Base-by-base conservation (phyloP, 1,284 basidiomycete species). In the Trametes pubescens region DNA sequence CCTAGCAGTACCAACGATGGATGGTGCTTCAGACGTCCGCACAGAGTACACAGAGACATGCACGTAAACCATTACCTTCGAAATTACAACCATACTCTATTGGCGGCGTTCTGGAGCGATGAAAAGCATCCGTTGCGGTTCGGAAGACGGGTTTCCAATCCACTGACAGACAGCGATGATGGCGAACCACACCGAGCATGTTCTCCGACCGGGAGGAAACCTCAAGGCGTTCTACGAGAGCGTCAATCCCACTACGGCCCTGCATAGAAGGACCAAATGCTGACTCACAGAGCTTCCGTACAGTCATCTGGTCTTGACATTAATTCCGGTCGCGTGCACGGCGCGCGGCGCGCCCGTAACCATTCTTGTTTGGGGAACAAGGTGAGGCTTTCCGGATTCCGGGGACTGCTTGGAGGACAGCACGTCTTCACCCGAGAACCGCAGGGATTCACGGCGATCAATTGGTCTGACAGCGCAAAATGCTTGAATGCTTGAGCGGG, bases 151-250 rank as follows among this genome's bases (percentile, higher is more conserved):
- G 13, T 16, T 7, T 26, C 16, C 24, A 21, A 37, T 4, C 52
- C 24, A 26, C 37, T 10, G 34, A 21, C 52, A 18, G 32, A 26
- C 37, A 18, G 22, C 7, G n/a, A 26, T 40, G 40, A 44, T 40
- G 26, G 43, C 1, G n/a, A 34, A 34, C 40, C 16, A 11, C 52
- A 9, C 18, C 14, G 24, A 26, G 26, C 24, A 7, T n/a, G 16
- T 44, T 47, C 51, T n/a, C 44, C 26, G 51, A 54, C 26, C 51
- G 61, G 51, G 37, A 44, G 52, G 56, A 49, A 58, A 26, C 37
- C n/a, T 49, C 21, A 40, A 8, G 47, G 52, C 29, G 26, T 24
- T 29, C 29, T 22, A 34, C 24, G 46, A 10, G 26, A 13, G 47
- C 53, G 59, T 54, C 21, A 61, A 38, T 24, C 18, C 46, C 46